These are phyloP conservation scores for Clitopilus passeckerianus DNA, from an alignment of 768 basidiomycete genomes.

Conservation along the genomic window DNA sequence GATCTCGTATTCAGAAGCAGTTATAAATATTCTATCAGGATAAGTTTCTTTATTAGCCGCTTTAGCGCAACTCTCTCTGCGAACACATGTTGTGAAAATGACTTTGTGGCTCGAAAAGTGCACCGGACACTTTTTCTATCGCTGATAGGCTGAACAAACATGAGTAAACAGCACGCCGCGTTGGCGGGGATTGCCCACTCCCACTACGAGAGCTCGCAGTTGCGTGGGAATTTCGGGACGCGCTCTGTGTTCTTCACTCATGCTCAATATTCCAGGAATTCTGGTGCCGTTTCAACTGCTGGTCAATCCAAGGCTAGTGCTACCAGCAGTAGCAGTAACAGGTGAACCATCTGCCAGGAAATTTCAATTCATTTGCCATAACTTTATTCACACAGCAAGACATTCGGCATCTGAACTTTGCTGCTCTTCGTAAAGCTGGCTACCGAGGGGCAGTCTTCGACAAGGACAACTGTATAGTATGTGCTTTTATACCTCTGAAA, in stretches of 20 bases:
- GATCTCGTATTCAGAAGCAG: too few species aligned
- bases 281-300: slow-evolving; percentile 69
- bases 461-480: slow-evolving; percentile 94
- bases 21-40: too few species aligned
- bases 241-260: slow-evolving; percentile 24
- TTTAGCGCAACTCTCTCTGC: too few species aligned
- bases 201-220: too few species aligned
- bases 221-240: slow-evolving; percentile 14
- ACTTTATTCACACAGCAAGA: slow-evolving; percentile 51
- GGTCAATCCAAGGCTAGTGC: slow-evolving; percentile 57
- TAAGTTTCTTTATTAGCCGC: too few species aligned
- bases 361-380: not conserved
- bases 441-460: slow-evolving; percentile 92
- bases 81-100: too few species aligned
- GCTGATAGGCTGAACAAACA: too few species aligned
- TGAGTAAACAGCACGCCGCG: too few species aligned
- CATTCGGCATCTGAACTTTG: slow-evolving; percentile 81
- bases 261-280: slow-evolving; percentile 68
- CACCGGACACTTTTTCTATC: too few species aligned
- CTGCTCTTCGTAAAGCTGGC: slow-evolving; percentile 63
- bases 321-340: slow-evolving; percentile 64
- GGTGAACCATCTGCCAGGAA: slow-evolving; percentile 35
- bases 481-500: slow-evolving; percentile 16
- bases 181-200: too few species aligned
- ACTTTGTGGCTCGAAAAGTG: too few species aligned